phyloP scores from a whole-genome alignment of 116 monocot species.

The Zostera marina region DNA sequence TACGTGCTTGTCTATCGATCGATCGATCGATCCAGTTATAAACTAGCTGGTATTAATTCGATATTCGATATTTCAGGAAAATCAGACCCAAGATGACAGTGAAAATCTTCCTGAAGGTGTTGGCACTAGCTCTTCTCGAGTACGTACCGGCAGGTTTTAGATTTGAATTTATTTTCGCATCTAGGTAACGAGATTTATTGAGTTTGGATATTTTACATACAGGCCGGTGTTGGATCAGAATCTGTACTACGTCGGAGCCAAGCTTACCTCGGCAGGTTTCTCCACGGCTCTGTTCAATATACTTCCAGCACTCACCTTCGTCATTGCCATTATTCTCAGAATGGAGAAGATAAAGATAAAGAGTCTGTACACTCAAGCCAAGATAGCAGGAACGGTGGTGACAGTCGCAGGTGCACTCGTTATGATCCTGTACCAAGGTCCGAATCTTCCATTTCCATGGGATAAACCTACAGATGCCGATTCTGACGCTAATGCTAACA shows the following conservation, averaged over 20 bases:
- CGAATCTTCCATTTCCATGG: constrained; percentile 25
- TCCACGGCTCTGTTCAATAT: constrained; percentile 34
- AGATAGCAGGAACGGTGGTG: constrained; percentile 44
- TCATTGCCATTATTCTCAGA: constrained; percentile 28
- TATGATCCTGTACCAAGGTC: constrained; percentile 65
- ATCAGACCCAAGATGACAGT: constrained; percentile 67
- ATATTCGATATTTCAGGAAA: too few species aligned
- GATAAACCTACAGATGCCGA: constrained; percentile 17
- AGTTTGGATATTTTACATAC: background rate
- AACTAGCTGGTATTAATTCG: too few species aligned
- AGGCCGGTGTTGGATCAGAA: constrained; percentile 60
- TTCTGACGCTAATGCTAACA: background rate
- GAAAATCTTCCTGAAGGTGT: constrained; percentile 54
- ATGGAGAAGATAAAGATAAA: constrained; percentile 57
- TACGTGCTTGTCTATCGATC: background rate
- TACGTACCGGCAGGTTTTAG: constrained; percentile 4
- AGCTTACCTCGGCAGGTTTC: constrained; percentile 33
- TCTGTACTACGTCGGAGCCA: constrained; percentile 39
- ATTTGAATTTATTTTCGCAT: background rate
- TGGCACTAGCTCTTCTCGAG: constrained; percentile 65
- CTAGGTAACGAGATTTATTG: background rate
- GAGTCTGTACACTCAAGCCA: constrained; percentile 39
- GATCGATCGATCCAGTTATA: too few species aligned
- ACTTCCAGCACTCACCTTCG: constrained; percentile 45
- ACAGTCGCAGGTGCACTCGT: constrained; percentile 59